phyloP scores from a whole-genome alignment of 768 basidiomycete genomes.

The Collybiopsis confluens region DNA sequence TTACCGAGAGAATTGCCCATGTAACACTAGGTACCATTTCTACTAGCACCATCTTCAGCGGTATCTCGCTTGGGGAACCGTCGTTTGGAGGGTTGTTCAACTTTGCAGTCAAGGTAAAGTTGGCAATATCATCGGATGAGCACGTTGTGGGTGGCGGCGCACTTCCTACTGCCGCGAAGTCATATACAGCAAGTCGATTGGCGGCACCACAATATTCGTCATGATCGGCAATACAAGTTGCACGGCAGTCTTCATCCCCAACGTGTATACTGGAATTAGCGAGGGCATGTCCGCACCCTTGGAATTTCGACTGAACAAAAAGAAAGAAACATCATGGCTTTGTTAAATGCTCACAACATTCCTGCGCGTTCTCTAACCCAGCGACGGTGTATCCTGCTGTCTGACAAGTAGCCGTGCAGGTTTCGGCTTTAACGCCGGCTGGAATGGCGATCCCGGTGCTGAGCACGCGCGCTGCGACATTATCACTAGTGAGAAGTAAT shows the following conservation, averaged over 20 bases:
- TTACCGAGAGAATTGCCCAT: slow-evolving; percentile 38
- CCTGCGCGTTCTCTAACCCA: slow-evolving; percentile 41
- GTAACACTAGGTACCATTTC: slow-evolving; percentile 35
- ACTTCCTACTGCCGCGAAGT: slow-evolving; percentile 17
- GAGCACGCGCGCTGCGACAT: slow-evolving; percentile 28
- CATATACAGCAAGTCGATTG: slow-evolving; percentile 34
- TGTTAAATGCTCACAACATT: slow-evolving; percentile 39
- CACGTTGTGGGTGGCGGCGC: slow-evolving; percentile 26
- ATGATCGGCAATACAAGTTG: slow-evolving; percentile 34
- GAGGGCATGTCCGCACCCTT: slow-evolving; percentile 37
- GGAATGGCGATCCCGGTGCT: slow-evolving; percentile 34
- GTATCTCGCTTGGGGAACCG: slow-evolving; percentile 22
- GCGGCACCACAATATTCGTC: slow-evolving; percentile 36
- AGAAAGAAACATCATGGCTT: not conserved
- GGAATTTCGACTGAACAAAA: not conserved
- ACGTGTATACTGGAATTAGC: slow-evolving; percentile 31
- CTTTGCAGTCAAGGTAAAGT: slow-evolving; percentile 33
- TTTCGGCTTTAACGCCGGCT: slow-evolving; percentile 42
- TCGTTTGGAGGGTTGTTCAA: slow-evolving; percentile 29
- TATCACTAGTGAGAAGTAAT: slow-evolving; percentile 24
- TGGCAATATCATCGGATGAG: slow-evolving; percentile 23
- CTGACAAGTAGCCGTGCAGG: slow-evolving; percentile 45
- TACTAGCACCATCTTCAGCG: slow-evolving; percentile 30
- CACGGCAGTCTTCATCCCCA: slow-evolving; percentile 35
- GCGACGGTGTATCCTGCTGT: slow-evolving; percentile 35